A percentile compares a stretch with the other conserved stretches of the same genome.
phyloP scores from a whole-genome alignment of 352 stramenopile species.

The Sclerospora graminicola region DNA sequence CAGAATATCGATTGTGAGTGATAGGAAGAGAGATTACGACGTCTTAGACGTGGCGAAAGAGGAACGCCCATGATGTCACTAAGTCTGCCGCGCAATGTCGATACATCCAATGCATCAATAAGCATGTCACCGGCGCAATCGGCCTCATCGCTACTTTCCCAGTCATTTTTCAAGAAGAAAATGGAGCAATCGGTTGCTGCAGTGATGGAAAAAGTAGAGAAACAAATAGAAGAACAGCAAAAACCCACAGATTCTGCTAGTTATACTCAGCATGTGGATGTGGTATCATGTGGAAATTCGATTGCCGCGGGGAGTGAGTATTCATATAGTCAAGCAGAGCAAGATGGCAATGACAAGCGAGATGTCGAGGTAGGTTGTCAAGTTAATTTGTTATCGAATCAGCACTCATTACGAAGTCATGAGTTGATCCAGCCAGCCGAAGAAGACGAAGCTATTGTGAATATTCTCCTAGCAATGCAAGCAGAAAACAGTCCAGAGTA shows the following conservation, averaged over 20 bases:
- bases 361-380: too few relatives aligned
- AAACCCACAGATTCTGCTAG: conserved; percentile 1
- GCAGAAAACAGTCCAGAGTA: conserved; percentile 8
- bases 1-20: neutral
- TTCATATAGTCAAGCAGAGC: conserved; percentile 38
- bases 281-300: conserved; percentile 32
- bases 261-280: conserved; percentile 4
- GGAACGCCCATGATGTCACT: conserved; percentile 40
- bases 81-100: conserved; percentile 37
- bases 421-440: conserved; percentile 7
- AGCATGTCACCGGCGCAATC: conserved; percentile 26
- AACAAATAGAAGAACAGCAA: conserved; percentile 6
- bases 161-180: conserved; percentile 76
- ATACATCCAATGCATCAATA: conserved; percentile 3
- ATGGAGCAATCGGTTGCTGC: conserved; percentile 54
- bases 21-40: conserved; percentile 59
- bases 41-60: conserved; percentile 36
- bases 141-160: conserved; percentile 49
- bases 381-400: too few relatives aligned
- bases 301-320: conserved; percentile 37
- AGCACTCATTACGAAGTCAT: too few relatives aligned
- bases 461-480: conserved; percentile 42
- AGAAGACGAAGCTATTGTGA: conserved; percentile 44
- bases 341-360: conserved; percentile 1
- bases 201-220: conserved; percentile 40